A percentile compares a stretch with the other conserved stretches of the same genome.
Evolutionary conservation across 2,329 filamentous ascomycete species (phyloP).

Genomic region (Magnaporthales sp.): DNA sequence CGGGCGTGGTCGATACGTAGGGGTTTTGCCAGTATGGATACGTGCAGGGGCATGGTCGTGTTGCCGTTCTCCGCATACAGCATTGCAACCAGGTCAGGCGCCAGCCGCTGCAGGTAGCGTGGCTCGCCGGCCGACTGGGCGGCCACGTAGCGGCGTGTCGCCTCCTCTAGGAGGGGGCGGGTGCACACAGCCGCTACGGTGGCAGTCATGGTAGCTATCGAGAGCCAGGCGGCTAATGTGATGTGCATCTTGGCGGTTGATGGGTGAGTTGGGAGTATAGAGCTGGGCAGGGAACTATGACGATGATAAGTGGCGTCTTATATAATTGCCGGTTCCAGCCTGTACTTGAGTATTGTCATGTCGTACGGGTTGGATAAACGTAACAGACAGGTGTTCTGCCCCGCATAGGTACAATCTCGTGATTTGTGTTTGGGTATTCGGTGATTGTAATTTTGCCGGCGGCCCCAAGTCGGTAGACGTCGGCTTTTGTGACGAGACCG

Average conservation of each 20-base stretch:
- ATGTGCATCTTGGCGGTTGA: background rate
- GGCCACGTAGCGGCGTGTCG: constrained; percentile 8
- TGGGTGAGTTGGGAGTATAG: background rate
- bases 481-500: background rate
- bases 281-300: background rate
- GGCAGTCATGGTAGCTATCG: background rate
- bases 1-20: constrained; percentile 23
- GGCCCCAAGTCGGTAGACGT: background rate
- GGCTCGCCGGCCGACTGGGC: constrained; percentile 9
- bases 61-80: constrained; percentile 12
- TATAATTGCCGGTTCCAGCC: background rate
- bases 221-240: background rate
- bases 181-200: constrained; percentile 7
- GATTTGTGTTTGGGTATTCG: background rate
- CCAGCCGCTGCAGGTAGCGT: constrained; percentile 5
- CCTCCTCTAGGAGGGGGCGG: constrained; percentile 7
- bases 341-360: background rate
- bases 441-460: background rate
- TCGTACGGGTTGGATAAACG: background rate
- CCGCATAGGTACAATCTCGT: background rate
- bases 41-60: constrained; percentile 9
- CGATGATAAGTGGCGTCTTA: background rate
- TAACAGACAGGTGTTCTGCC: background rate
- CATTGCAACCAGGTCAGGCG: constrained; percentile 5
- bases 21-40: constrained; percentile 18